Conservation (phyloP, 345 rosid genomes). For the Pugionium cornutum region DNA sequence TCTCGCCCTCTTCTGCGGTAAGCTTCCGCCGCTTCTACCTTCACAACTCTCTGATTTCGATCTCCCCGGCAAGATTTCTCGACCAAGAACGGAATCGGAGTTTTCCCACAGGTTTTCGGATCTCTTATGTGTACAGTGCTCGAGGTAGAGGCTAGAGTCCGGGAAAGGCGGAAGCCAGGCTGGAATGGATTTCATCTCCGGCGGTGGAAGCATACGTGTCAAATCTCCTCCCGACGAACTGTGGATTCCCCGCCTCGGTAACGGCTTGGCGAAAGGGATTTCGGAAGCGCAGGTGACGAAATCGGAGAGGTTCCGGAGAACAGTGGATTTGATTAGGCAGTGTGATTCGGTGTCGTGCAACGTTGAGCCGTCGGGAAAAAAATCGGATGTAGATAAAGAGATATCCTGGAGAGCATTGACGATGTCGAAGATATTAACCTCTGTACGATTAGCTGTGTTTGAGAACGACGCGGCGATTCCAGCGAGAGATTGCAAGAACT, state of each 20-base stretch:
- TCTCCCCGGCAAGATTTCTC: slow-evolving; percentile 6
- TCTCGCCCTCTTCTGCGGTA: slow-evolving; percentile 20
- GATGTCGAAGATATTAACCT: slow-evolving; percentile 55
- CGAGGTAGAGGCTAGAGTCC: slow-evolving; percentile 25
- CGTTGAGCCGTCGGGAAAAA: slow-evolving; percentile 51
- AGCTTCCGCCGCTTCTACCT: slow-evolving; percentile 4
- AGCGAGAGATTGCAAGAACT: slow-evolving; percentile 50
- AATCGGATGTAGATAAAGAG: slow-evolving; percentile 35
- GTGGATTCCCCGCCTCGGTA: slow-evolving; percentile 31
- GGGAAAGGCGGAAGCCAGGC: slow-evolving; percentile 42
- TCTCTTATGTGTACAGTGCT: neutral
- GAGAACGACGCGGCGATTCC: slow-evolving; percentile 44
- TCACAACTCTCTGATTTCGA: neutral
- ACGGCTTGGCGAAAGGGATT: slow-evolving; percentile 61
- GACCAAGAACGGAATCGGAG: slow-evolving; percentile 16
- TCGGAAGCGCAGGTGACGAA: slow-evolving; percentile 47
- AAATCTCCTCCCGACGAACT: neutral
- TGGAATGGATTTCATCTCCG: slow-evolving; percentile 19
- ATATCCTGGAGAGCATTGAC: slow-evolving; percentile 49
- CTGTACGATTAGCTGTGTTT: slow-evolving; percentile 49
- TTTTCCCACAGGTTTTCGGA: slow-evolving; percentile 37
- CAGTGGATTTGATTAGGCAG: slow-evolving; percentile 40
- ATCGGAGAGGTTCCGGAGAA: slow-evolving; percentile 37
- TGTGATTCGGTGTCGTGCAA: slow-evolving; percentile 30
- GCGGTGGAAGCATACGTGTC: neutral